Conservation (phyloP, 495 filamentous ascomycete species). For the Penicillium fimorum region DNA sequence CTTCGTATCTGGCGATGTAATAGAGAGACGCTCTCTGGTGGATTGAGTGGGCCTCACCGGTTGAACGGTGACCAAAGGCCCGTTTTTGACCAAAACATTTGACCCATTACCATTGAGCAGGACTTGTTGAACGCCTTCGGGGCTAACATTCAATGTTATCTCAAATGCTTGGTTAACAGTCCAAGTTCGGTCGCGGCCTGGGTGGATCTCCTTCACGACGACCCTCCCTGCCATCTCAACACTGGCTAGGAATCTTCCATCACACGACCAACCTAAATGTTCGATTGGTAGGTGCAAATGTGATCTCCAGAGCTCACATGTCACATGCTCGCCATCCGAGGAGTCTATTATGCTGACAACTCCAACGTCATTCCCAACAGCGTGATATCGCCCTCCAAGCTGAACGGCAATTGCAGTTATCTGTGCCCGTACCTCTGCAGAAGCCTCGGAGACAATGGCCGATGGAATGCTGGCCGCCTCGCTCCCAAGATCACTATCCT, state of each 20-base stretch:
- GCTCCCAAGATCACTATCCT: background rate
- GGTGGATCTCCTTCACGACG: background rate
- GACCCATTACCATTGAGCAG: background rate
- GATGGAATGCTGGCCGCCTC: background rate
- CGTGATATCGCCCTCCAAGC: background rate
- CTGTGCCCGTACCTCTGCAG: background rate
- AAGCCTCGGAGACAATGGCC: background rate
- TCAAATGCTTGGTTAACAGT: background rate
- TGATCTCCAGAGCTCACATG: background rate
- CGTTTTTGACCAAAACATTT: background rate
- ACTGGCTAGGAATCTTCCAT: background rate
- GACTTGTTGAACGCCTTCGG: background rate
- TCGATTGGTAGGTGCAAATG: background rate
- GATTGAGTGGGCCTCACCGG: background rate
- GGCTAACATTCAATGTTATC: background rate
- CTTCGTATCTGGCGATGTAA: background rate
- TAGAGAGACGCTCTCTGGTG: background rate
- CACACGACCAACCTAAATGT: background rate
- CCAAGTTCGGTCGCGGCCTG: background rate
- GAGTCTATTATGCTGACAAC: background rate
- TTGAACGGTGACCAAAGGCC: background rate
- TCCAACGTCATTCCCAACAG: background rate
- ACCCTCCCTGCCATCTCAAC: background rate
- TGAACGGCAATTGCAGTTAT: background rate
- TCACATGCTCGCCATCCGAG: background rate